Evolutionary conservation across 352 stramenopile species (phyloP).

Genomic region (Phytopythium delawarense): DNA sequence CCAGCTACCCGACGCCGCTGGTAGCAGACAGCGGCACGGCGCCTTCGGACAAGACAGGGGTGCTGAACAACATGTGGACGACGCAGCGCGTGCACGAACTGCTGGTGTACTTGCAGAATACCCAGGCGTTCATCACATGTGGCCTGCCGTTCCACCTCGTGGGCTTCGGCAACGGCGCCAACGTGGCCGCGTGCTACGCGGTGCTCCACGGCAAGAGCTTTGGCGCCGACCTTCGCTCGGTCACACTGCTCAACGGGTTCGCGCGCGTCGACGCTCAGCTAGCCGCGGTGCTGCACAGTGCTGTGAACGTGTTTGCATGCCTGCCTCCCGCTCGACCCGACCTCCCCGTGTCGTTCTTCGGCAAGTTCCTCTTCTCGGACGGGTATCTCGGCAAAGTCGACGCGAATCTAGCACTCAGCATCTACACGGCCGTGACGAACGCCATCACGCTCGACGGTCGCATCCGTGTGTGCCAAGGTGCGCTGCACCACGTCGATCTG

Average conservation of each 20-base stretch:
- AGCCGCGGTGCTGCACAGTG: constrained; percentile 71
- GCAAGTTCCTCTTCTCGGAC: constrained; percentile 91
- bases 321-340: constrained; percentile 78
- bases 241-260: constrained; percentile 87
- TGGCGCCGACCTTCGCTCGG: constrained; percentile 48
- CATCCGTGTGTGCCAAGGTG: constrained; percentile 73
- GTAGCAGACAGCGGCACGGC: constrained; percentile 5
- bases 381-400: constrained; percentile 84
- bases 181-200: constrained; percentile 73
- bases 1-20: constrained; percentile 36
- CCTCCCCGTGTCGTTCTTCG: constrained; percentile 86
- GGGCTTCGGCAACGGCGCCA: constrained; percentile 87
- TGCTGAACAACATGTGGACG: constrained; percentile 87
- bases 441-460: constrained; percentile 88
- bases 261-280: constrained; percentile 72
- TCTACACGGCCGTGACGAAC: constrained; percentile 92
- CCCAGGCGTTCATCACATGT: constrained; percentile 57
- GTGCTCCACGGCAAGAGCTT: constrained; percentile 46
- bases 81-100: constrained; percentile 83
- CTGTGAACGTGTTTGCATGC: constrained; percentile 80
- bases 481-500: constrained; percentile 76
- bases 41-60: constrained; percentile 22
- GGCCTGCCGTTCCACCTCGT: constrained; percentile 83
- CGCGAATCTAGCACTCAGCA: constrained; percentile 86
- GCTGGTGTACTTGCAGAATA: constrained; percentile 71